Conservation (phyloP, 2,329 filamentous ascomycete genomes). For the Bretziella fagacearum region DNA sequence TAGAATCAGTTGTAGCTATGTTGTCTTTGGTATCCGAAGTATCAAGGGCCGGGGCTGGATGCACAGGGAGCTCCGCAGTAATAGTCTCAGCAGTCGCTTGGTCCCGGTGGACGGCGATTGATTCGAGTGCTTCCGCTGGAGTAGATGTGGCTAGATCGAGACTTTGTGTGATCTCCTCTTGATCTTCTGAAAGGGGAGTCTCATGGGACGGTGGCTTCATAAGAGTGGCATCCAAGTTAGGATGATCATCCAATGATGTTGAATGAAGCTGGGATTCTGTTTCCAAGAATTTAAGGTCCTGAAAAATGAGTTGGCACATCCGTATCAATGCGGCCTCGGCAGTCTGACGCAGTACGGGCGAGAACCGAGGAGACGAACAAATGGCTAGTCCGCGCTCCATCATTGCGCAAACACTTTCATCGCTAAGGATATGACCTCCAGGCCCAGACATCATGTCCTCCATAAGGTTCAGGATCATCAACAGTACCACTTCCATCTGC, state of each 20-base stretch:
- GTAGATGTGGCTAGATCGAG: not conserved
- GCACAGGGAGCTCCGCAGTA: not conserved
- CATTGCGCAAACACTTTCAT: constrained; percentile 98
- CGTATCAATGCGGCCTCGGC: constrained; percentile 95
- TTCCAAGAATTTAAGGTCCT: constrained; percentile 74
- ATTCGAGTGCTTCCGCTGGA: not conserved
- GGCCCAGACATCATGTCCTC: constrained; percentile 94
- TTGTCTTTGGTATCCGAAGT: not conserved
- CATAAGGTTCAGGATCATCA: constrained; percentile 94
- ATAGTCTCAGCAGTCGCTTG: not conserved
- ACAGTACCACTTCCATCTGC: constrained; percentile 84
- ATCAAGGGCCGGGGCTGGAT: not conserved
- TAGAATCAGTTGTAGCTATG: too few relatives aligned
- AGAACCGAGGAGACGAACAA: constrained; percentile 85
- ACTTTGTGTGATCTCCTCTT: too few relatives aligned
- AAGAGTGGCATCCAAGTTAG: constrained; percentile 58
- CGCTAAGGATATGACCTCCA: constrained; percentile 81
- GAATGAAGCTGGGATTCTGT: constrained; percentile 53
- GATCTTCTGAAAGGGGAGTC: constrained; percentile 3
- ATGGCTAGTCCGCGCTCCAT: constrained; percentile 97
- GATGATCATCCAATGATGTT: constrained; percentile 48
- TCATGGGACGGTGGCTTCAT: constrained; percentile 39
- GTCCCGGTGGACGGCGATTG: not conserved
- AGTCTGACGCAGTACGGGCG: constrained; percentile 73
- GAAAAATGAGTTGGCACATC: constrained; percentile 98